A percentile compares a stretch with the other conserved stretches of the same genome.
phyloP scores from a whole-genome alignment of 257 asterid genomes.

The Nicotiana obtusifolia region DNA sequence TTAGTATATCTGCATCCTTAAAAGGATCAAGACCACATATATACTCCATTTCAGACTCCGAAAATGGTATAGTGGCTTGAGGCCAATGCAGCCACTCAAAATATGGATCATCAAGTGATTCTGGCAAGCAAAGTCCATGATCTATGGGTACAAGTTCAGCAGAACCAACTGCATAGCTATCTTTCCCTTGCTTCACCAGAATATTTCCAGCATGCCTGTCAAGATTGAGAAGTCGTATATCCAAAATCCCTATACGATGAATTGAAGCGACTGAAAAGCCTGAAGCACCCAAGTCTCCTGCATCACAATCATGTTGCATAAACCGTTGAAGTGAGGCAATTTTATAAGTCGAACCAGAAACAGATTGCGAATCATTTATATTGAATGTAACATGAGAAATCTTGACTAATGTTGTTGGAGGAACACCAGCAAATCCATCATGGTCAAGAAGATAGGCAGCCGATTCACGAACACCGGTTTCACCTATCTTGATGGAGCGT shows the following conservation, averaged over 20 bases:
- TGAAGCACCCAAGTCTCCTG: slow-evolving; percentile 90
- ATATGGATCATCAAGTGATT: slow-evolving; percentile 87
- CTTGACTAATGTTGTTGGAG: slow-evolving; percentile 79
- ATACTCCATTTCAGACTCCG: slow-evolving; percentile 69
- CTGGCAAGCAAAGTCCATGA: slow-evolving; percentile 93
- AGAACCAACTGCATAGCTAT: slow-evolving; percentile 35
- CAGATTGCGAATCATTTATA: slow-evolving; percentile 30
- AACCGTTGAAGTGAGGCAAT: slow-evolving; percentile 81
- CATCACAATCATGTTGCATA: slow-evolving; percentile 69
- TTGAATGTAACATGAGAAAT: slow-evolving; percentile 67
- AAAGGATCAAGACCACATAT: slow-evolving; percentile 63
- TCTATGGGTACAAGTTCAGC: slow-evolving; percentile 92
- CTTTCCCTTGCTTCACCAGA: slow-evolving; percentile 59
- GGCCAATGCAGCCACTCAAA: slow-evolving; percentile 99
- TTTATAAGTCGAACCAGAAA: slow-evolving; percentile 37
- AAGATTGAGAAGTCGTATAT: slow-evolving; percentile 76
- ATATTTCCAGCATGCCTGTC: slow-evolving; percentile 96
- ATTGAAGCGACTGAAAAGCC: slow-evolving; percentile 74
- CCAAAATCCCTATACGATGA: slow-evolving; percentile 83
- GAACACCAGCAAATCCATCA: slow-evolving; percentile 74
- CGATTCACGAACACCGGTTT: slow-evolving; percentile 80
- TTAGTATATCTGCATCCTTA: slow-evolving; percentile 66
- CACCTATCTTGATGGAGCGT: slow-evolving; percentile 82
- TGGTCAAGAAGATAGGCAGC: slow-evolving; percentile 96
- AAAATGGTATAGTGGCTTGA: slow-evolving; percentile 78